Conservation (phyloP, 768 basidiomycete species). For the Tricholoma hemisulphureum region DNA sequence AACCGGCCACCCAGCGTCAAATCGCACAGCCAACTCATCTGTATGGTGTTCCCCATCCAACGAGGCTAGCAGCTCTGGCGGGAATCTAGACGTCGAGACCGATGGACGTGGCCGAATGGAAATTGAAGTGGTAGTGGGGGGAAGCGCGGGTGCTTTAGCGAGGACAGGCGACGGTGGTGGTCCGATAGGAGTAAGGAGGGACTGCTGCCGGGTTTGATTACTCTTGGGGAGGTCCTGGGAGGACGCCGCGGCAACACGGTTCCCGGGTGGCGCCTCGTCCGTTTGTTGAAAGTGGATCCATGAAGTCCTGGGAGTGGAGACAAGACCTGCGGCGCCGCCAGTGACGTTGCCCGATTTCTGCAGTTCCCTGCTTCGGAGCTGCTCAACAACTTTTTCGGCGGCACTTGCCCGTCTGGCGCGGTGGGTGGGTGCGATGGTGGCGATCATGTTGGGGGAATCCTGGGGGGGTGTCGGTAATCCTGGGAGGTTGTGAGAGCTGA, state of each 20-base stretch:
- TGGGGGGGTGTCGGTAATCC: conserved; percentile 9
- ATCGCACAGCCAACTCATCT: conserved; percentile 83
- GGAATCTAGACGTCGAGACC: conserved; percentile 37
- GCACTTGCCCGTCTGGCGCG: conserved; percentile 57
- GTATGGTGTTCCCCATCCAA: conserved; percentile 91
- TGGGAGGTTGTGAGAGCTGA: conserved; percentile 22
- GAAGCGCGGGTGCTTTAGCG: conserved; percentile 31
- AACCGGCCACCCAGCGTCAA: conserved; percentile 81
- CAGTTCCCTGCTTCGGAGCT: conserved; percentile 56
- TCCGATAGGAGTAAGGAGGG: conserved; percentile 41
- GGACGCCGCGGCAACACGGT: conserved; percentile 9
- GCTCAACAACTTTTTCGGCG: conserved; percentile 68
- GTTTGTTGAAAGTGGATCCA: conserved; percentile 45
- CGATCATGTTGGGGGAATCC: conserved; percentile 7
- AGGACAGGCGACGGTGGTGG: conserved; percentile 57
- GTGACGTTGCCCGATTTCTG: conserved; percentile 35
- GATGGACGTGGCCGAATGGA: conserved; percentile 11
- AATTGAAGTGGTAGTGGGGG: conserved; percentile 6
- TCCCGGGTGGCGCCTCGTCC: conserved; percentile 20
- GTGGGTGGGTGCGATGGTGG: conserved; percentile 32
- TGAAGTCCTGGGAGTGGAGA: conserved; percentile 41
- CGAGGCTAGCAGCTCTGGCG: conserved; percentile 53
- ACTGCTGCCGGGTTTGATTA: conserved; percentile 40
- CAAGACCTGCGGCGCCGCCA: conserved; percentile 20
- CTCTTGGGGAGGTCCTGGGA: conserved; percentile 20